Base-by-base conservation (phyloP, 345 rosid genomes). In the Citrus maxima region DNA sequence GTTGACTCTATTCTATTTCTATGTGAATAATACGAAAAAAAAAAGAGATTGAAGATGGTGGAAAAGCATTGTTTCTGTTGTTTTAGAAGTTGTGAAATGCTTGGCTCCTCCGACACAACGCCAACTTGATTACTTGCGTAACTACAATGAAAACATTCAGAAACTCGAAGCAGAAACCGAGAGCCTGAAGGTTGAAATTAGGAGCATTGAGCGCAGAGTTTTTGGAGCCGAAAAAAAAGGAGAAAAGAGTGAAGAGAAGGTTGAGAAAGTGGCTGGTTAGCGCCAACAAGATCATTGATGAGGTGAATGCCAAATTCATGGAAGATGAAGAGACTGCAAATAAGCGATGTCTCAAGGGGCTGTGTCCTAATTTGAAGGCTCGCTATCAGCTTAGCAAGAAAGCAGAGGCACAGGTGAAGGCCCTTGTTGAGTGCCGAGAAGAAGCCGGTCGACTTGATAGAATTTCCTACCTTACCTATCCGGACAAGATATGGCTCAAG, bases 281-380 rank as follows among this genome's bases (percentile, higher is more conserved):
- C 10, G 49, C 49, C 3, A 40, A 10, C 49, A 10, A 40, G 4
- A 10, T 10, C 13, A 40, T 10, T 40, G 49, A 12, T 40, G 49
- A 40, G 13, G 49, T 2, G 40, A 38, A 38, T 34, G 6, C 35
- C 35, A 38, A 38, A 38, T 38, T 38, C 40, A 38, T 38, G 8
- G 7, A 6, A 5, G 62, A 37, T 12, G 72, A 51, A 68, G 27
- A 24, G 30, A 24, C 25, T 16, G 22, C 64, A 19, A 21, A 51
- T 34, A 62, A 55, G 19, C 64, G 37, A 70, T 77, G 84, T 30
- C 77, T 65, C 28, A 54, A 66, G 63, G 70, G 79, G 10, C 35
- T 63, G 71, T 77, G 58, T 40, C 79, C 75, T 3, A 30, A 78
- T 55, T 16, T 72, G 67, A 78, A 54, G 68, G 10, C 13, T 40